Percentiles rank a stretch among this genome's conserved stretches.
These are phyloP conservation scores for Pyrenula massariospora DNA, from an alignment of 495 filamentous ascomycete species.

Conservation along the genomic window DNA sequence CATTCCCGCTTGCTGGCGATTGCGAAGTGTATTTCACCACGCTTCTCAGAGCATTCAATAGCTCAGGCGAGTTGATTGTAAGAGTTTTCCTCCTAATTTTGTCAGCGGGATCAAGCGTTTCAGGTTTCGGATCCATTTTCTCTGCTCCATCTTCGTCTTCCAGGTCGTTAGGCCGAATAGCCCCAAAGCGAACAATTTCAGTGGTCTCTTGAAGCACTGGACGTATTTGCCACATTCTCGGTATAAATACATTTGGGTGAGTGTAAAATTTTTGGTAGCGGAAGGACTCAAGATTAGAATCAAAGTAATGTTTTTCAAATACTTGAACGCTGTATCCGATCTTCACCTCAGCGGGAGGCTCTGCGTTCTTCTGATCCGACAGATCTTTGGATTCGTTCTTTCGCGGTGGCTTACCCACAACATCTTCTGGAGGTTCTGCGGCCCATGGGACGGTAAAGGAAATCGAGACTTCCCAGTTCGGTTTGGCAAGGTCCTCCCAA, in stretches of 20 bases:
- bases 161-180: background rate
- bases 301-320: no score
- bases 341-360: background rate
- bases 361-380: background rate
- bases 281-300: background rate
- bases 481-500: background rate
- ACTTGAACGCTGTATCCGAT: no score
- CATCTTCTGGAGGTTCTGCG: background rate
- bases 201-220: background rate
- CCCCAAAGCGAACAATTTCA: background rate
- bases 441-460: background rate
- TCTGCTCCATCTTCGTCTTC: background rate
- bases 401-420: background rate
- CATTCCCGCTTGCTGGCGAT: background rate
- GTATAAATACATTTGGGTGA: background rate
- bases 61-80: background rate
- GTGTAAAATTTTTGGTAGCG: background rate
- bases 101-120: background rate
- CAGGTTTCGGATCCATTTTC: background rate
- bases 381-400: background rate
- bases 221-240: background rate
- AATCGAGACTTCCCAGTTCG: background rate
- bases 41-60: background rate
- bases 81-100: background rate
- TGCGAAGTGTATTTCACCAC: background rate